Conservation (phyloP, 2,329 filamentous ascomycete genomes). For the Aureobasidium mangrovei region DNA sequence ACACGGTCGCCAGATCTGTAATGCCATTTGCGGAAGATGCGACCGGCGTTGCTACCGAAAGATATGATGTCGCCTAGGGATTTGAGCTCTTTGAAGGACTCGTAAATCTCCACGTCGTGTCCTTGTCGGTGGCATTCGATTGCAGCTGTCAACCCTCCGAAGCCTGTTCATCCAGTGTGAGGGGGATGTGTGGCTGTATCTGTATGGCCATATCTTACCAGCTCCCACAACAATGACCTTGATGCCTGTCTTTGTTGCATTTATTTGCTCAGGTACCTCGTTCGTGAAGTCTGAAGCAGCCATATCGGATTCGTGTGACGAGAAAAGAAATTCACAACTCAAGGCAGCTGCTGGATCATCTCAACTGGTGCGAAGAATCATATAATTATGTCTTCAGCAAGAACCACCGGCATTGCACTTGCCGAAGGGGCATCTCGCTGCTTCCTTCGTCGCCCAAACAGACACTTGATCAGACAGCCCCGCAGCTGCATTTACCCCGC, state of each 20-base stretch:
- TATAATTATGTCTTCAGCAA: too few relatives aligned
- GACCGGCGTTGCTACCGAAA: conserved; percentile 52
- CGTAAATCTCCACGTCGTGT: conserved; percentile 50
- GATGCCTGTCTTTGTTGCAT: conserved; percentile 35
- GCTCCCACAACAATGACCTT: conserved; percentile 43
- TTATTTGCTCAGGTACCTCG: background rate
- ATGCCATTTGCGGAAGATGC: conserved; percentile 51
- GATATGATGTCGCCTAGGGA: conserved; percentile 53
- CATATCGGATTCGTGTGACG: too few relatives aligned
- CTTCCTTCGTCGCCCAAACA: too few relatives aligned
- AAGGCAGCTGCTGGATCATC: too few relatives aligned
- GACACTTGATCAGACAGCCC: too few relatives aligned
- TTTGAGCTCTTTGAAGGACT: conserved; percentile 49
- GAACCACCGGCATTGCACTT: too few relatives aligned
- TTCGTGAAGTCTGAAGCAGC: too few relatives aligned
- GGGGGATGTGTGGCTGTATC: background rate
- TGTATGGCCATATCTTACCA: background rate
- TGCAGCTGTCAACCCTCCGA: conserved; percentile 53
- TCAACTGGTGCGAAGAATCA: too few relatives aligned
- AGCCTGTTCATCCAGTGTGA: conserved; percentile 39
- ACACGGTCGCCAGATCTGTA: conserved; percentile 11
- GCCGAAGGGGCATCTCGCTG: too few relatives aligned
- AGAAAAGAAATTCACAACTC: too few relatives aligned
- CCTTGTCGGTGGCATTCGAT: conserved; percentile 56
- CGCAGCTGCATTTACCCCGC: background rate